Conservation (phyloP, 192 early-diverging fungal genomes). For the Coemansia sp. region DNA sequence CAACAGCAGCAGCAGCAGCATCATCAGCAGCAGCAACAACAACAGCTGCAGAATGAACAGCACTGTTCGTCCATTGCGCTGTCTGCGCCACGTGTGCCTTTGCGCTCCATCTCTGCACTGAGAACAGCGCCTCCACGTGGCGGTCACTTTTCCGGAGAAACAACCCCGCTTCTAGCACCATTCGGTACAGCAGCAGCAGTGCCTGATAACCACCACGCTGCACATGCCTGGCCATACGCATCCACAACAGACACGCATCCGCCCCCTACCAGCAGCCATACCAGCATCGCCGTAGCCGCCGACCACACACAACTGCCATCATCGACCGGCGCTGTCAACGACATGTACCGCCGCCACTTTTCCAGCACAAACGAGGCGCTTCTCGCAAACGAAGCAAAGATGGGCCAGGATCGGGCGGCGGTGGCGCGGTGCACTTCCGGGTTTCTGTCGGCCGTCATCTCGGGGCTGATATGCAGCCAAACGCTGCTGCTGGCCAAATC, state of each 20-base stretch:
- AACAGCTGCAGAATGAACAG: neutral
- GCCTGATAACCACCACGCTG: neutral
- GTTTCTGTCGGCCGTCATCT: conserved; percentile 67
- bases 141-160: neutral
- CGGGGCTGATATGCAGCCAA: conserved; percentile 74
- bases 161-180: conserved; percentile 5
- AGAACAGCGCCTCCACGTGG: neutral
- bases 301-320: neutral
- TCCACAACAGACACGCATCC: neutral
- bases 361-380: conserved; percentile 14
- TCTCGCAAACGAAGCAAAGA: conserved; percentile 25
- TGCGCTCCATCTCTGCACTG: neutral
- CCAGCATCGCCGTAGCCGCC: neutral
- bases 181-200: neutral
- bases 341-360: conserved; percentile 44
- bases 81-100: conserved; percentile 5
- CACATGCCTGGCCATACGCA: neutral
- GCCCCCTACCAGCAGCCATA: neutral
- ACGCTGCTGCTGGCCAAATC: conserved; percentile 77
- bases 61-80: neutral
- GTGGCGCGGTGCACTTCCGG: conserved; percentile 55
- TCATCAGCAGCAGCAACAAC: conserved; percentile 7
- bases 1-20: neutral
- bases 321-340: conserved; percentile 7
- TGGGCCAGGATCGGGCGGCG: conserved; percentile 12